These are phyloP conservation scores for Pichia californica DNA, from an alignment of 805 yeast species.

Conservation along the genomic window DNA sequence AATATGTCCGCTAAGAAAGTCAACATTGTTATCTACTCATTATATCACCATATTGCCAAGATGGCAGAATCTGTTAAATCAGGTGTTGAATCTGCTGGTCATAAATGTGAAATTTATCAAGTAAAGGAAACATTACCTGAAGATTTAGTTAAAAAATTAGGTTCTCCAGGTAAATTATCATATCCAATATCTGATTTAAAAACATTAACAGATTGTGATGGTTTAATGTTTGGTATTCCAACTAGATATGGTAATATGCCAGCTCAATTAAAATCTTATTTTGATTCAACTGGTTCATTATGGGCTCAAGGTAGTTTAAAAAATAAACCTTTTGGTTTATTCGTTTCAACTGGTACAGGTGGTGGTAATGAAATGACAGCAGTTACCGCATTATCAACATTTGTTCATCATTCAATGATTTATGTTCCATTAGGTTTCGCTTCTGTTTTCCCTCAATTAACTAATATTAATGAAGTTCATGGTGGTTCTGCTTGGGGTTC, in stretches of 20 bases:
- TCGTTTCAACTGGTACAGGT: constrained; percentile 71
- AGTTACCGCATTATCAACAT: constrained; percentile 53
- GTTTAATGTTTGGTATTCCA: constrained; percentile 78
- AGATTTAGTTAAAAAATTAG: constrained; percentile 53
- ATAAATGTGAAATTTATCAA: constrained; percentile 65
- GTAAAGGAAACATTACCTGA: constrained; percentile 70
- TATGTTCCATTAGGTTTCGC: constrained; percentile 76
- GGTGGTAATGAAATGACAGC: constrained; percentile 80
- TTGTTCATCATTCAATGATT: constrained; percentile 76
- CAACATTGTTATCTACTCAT: constrained; percentile 64
- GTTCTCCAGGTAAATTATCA: constrained; percentile 57
- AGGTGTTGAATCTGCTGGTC: constrained; percentile 69
- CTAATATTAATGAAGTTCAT: constrained; percentile 56
- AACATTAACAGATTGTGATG: constrained; percentile 54
- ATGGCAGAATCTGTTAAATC: constrained; percentile 63
- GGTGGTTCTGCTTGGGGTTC: constrained; percentile 89
- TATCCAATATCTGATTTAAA: constrained; percentile 55
- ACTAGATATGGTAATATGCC: constrained; percentile 81
- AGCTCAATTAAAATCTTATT: constrained; percentile 69
- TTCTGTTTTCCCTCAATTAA: constrained; percentile 44
- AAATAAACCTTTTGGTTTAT: constrained; percentile 71
- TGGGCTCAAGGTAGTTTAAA: constrained; percentile 71
- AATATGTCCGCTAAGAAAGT: constrained; percentile 5
- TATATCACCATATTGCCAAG: constrained; percentile 70
- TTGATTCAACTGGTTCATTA: constrained; percentile 72